Evolutionary conservation across 179 eudicot species (phyloP).

Genomic region (Silene coronaria): DNA sequence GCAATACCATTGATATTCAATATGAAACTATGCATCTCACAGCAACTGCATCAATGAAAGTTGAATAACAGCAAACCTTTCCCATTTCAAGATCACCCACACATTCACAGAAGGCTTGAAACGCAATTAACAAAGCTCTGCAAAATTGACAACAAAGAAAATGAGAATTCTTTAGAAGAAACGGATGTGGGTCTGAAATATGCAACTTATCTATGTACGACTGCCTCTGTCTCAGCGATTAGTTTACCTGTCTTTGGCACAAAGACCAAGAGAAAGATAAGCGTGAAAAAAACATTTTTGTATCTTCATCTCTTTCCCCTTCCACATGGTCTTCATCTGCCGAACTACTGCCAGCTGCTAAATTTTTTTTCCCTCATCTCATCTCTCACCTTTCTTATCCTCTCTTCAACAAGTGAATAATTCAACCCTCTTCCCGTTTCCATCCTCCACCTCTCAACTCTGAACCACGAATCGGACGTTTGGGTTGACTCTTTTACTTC

Average conservation of each 20-base stretch:
- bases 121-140: constrained; percentile 80
- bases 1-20: not conserved
- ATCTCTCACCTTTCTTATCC: not conserved
- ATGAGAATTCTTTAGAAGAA: not conserved
- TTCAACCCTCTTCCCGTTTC: no score
- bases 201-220: not conserved
- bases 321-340: not conserved
- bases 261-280: not conserved
- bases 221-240: not conserved
- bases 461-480: no score
- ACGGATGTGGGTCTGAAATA: not conserved
- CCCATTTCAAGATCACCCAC: constrained; percentile 99
- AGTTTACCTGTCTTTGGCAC: not conserved
- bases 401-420: not conserved
- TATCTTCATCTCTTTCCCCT: not conserved
- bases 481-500: no score
- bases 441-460: no score
- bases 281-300: not conserved
- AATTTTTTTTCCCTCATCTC: not conserved
- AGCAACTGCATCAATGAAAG: constrained; percentile 10
- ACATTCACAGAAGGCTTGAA: constrained; percentile 97
- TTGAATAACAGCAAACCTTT: constrained; percentile 47
- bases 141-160: constrained; percentile 16
- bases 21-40: not conserved
- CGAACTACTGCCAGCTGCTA: not conserved